Base-by-base conservation (phyloP, 2,329 filamentous ascomycete species). In the Fusarium protoensiforme region DNA sequence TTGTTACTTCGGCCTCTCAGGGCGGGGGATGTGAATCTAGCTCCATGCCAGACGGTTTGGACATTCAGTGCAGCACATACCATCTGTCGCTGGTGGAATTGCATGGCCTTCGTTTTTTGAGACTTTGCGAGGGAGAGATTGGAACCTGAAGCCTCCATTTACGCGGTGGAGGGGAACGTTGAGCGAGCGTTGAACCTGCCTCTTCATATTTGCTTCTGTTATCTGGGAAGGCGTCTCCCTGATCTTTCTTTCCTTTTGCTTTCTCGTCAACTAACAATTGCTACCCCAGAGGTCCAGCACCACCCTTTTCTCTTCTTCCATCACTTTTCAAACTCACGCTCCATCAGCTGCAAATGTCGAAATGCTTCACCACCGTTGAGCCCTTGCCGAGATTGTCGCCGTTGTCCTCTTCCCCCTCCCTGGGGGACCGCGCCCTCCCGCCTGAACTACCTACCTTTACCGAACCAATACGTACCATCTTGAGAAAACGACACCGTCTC, bases 41-140 rank as follows among this genome's bases (percentile, higher is more conserved):
- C 62, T 65, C 58, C 73, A 72, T 75, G 51, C 73, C 73, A 75
- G 71, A 66, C 59, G n/a, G 9, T 69, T 41, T 46, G 38, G 36
- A 54, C 59, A 38, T 67, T 53, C 20, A 62, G 38, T 53, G 58
- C 14, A 51, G 46, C 29, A 41, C 72, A 74, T 75, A 63, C 72
- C 72, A 67, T 65, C 33, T 36, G 8, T 13, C 16, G 20, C 29
- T 56, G 53, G 53, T 63, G 60, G 35, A 10, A 60, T 69, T 59
- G 33, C 27, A 27, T 53, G 60, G 18, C n/a, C 18, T 22, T 36
- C 46, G 10, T 31, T 59, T 22, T 35, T 62, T 48, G 61, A 48
- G 33, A 29, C 16, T 61, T 31, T 43, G 57, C 71, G 31, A 74
- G 72, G 72, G 72, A 74, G 67, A 46, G 20, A 10, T 36, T 36